phyloP scores from a whole-genome alignment of 805 yeast genomes.

The Starmera amethionina region DNA sequence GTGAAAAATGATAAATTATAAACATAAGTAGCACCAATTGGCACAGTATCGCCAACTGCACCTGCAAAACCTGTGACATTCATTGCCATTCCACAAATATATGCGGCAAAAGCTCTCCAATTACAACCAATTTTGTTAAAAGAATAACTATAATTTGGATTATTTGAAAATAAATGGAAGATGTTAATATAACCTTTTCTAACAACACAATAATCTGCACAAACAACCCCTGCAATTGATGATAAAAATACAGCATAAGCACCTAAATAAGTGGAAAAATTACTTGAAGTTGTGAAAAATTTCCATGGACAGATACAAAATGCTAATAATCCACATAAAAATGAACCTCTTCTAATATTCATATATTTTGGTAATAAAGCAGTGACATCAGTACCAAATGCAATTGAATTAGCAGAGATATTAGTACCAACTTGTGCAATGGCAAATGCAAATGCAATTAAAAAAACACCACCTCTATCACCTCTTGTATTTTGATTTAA shows the following conservation, averaged over 20 bases:
- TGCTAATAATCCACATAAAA: conserved; percentile 63
- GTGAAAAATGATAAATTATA: conserved; percentile 69
- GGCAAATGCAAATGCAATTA: conserved; percentile 61
- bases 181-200: conserved; percentile 63
- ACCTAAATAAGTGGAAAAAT: conserved; percentile 68
- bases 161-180: conserved; percentile 51
- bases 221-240: conserved; percentile 71
- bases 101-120: conserved; percentile 80
- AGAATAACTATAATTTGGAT: conserved; percentile 37
- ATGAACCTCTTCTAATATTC: conserved; percentile 75
- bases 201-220: conserved; percentile 59
- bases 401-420: conserved; percentile 60
- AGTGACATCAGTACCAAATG: conserved; percentile 67
- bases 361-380: conserved; percentile 54
- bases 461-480: conserved; percentile 71
- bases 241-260: conserved; percentile 80
- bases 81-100: conserved; percentile 70
- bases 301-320: conserved; percentile 80
- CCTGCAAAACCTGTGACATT: conserved; percentile 85
- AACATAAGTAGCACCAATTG: conserved; percentile 66
- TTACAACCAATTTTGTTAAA: conserved; percentile 58
- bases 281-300: conserved; percentile 55
- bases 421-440: conserved; percentile 75
- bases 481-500: conserved; percentile 45
- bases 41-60: conserved; percentile 69